Evolutionary conservation across 2,329 filamentous ascomycete genomes (phyloP).

Genomic region (Orbilia brochopaga): DNA sequence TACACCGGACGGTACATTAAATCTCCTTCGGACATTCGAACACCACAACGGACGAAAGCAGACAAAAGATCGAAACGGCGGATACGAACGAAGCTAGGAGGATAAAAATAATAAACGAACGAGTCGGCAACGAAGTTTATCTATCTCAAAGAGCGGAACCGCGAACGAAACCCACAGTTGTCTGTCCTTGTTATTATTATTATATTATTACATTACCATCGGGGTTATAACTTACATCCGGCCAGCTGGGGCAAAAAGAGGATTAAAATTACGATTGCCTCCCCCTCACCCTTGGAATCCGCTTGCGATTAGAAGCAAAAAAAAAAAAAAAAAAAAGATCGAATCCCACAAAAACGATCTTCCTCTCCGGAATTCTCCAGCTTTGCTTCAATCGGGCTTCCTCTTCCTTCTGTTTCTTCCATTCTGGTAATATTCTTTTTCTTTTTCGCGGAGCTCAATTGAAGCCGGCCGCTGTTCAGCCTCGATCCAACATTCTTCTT

Average conservation of each 20-base stretch:
- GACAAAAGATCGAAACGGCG: too few species aligned
- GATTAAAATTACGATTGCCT: slow-evolving; percentile 13
- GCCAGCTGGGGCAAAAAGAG: slow-evolving; percentile 9
- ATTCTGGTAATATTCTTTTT: slow-evolving; percentile 10
- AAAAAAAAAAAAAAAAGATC: slow-evolving; percentile 5
- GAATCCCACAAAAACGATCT: slow-evolving; percentile 3
- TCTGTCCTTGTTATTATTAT: slow-evolving; percentile 1
- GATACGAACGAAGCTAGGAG: too few species aligned
- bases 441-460: not conserved
- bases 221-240: slow-evolving; percentile 4
- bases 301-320: too few species aligned
- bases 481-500: not conserved
- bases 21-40: too few species aligned
- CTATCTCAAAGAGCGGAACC: not conserved
- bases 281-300: not conserved
- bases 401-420: not conserved
- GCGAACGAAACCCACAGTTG: not conserved
- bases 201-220: slow-evolving; percentile 1
- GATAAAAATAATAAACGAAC: too few species aligned
- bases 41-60: too few species aligned
- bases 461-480: slow-evolving; percentile 1
- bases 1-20: too few species aligned
- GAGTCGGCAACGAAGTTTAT: too few species aligned
- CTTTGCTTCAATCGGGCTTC: not conserved
- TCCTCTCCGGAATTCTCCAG: slow-evolving; percentile 27